phyloP scores from a whole-genome alignment of 2,329 filamentous ascomycete genomes.

The Trichoderma pleuroti region DNA sequence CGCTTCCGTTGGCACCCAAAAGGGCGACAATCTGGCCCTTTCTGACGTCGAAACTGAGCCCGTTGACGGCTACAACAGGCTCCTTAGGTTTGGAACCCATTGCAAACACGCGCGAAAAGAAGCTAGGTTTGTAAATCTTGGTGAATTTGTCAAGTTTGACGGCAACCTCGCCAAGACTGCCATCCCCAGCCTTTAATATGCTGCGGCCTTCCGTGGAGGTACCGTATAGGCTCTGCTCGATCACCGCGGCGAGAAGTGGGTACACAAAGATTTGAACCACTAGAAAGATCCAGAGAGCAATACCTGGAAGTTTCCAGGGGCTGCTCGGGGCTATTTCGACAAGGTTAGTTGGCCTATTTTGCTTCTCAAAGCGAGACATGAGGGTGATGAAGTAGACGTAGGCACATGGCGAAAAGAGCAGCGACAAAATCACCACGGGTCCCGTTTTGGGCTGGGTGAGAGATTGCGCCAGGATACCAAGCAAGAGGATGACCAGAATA shows the following conservation, averaged over 20 bases:
- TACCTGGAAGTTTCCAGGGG: slow-evolving; percentile 67
- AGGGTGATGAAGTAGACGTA: slow-evolving; percentile 77
- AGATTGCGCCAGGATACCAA: slow-evolving; percentile 80
- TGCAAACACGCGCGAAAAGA: slow-evolving; percentile 52
- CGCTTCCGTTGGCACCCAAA: slow-evolving; percentile 83
- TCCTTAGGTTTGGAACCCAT: slow-evolving; percentile 46
- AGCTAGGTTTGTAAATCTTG: slow-evolving; percentile 70
- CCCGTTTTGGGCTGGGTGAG: slow-evolving; percentile 59
- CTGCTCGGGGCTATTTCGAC: slow-evolving; percentile 58
- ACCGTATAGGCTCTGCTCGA: slow-evolving; percentile 73
- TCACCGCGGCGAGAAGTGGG: slow-evolving; percentile 67
- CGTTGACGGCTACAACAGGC: slow-evolving; percentile 74
- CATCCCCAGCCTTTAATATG: slow-evolving; percentile 35
- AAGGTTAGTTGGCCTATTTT: slow-evolving; percentile 59
- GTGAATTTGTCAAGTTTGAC: slow-evolving; percentile 70
- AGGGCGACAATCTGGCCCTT: slow-evolving; percentile 82
- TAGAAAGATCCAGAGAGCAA: slow-evolving; percentile 74
- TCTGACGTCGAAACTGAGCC: slow-evolving; percentile 66
- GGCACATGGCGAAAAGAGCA: slow-evolving; percentile 83
- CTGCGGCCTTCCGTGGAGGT: slow-evolving; percentile 63
- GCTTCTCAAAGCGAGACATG: slow-evolving; percentile 71
- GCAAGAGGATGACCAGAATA: slow-evolving; percentile 66
- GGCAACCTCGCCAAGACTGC: slow-evolving; percentile 43
- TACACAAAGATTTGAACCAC: slow-evolving; percentile 75
- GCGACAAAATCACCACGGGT: slow-evolving; percentile 64